Evolutionary conservation across 2,329 filamentous ascomycete species (phyloP), one percentile per base, ranked within the genome.

Genomic region (Pyrenochaeta sp.): DNA sequence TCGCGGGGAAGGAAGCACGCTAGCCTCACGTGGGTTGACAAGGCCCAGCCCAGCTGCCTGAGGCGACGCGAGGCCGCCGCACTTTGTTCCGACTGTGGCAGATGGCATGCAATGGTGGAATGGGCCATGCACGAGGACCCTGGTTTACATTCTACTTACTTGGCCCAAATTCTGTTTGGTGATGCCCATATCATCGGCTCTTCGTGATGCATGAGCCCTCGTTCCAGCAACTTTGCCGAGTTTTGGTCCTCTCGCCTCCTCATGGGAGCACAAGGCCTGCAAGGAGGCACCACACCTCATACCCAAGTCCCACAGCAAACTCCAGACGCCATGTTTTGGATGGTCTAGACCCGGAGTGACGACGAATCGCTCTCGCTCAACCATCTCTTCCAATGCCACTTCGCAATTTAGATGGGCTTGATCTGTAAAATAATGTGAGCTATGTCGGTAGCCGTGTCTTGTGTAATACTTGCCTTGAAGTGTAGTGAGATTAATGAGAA

Each of bases 401-500:
- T n/a, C n/a, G n/a, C n/a, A n/a, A n/a, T n/a, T 67, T 67, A 89
- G 58, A 89, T 89, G 3, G 86, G 86, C 77, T 89, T 89, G 72
- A 89, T 89, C 80, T 81, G n/a, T n/a, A 60, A 18, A 41, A 11
- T 14, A 18, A 18, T 35, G 38, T 60, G 19, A 60, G 52, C 18
- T 24, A 24, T 20, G 14, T 8, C 20, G 11, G 6, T 8, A 7
- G 18, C 4, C n/a, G 14, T 3, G 11, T 5, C 14, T 20, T 11
- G 6, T 10, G 21, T 13, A 10, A 13, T 35, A 35, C 55, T 35
- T 60, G 85, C 84, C 87, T 99, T 99, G 80, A 99, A 99, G 76
- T 99, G 94, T 53, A 99, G 81, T 2, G 90, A 90, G 63, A 97
- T 99, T 55, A 99, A 75, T 40, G 93, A 96, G 73, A 99, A 99